Evolutionary conservation across 2,329 filamentous ascomycete genomes (phyloP), one percentile per base, ranked within the genome.

Genomic region (Beauveria caledonica): DNA sequence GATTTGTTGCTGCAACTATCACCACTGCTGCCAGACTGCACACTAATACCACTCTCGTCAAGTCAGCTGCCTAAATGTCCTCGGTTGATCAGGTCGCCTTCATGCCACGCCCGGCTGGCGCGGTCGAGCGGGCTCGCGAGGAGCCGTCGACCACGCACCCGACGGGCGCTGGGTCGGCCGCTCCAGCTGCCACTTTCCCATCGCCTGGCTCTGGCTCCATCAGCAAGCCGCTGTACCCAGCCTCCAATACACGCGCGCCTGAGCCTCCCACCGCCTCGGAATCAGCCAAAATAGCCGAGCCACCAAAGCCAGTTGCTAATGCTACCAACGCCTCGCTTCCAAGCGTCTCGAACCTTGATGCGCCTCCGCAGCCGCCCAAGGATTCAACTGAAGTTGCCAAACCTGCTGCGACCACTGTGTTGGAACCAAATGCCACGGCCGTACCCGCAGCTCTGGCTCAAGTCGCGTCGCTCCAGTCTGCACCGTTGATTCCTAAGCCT

Each of bases 401-500:
- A 29, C 13, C 44, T 49, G 13, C 54, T 5, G 39, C 21, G 13
- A 10, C 54, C 13, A 27, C 54, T 3, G 19, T 10, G 8, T 15
- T 25, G 8, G 51, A 39, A 27, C 15, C 39, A 25, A 7, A 23
- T 21, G 36, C 21, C 10, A 19, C 15, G 7, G 27, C 27, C 7
- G 27, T 10, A 5, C 9, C 39, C 3, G 9, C 19, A 44, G 52
- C n/a, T 19, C 11, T 36, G 2, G 52, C 21, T 3, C 15, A 9
- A 1, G 25, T 23, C 36, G 29, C 8, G 21, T 3, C 51, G 17
- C 17, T 11, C 2, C 21, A 49, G 44, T 23, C 54, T 49, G 29
- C 51, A n/a, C 23, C 51, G 15, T 10, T 42, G 17, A 19, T 61
- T 7, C 70, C 72, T 9, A 72, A 71, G 63, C 70, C 73, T 5